phyloP scores from a whole-genome alignment of 75 land plant species.

The Pinus albicaulis region DNA sequence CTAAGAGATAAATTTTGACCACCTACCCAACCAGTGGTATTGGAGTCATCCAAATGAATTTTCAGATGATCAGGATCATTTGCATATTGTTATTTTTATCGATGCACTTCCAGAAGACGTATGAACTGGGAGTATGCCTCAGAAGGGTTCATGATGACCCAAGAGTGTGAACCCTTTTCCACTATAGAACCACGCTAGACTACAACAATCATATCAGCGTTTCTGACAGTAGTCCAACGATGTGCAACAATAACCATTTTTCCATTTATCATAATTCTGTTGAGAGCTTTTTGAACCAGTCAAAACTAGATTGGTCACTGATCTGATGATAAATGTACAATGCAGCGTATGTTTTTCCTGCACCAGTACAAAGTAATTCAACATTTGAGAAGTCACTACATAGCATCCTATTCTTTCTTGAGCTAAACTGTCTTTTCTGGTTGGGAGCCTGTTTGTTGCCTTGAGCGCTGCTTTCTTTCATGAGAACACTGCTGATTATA shows the following conservation, averaged over 20 bases:
- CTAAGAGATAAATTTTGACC: constrained; percentile 11
- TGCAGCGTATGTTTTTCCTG: too few relatives aligned
- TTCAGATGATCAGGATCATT: constrained; percentile 13
- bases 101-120: constrained; percentile 29
- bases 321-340: too few relatives aligned
- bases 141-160: constrained; percentile 44
- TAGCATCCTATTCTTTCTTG: constrained; percentile 1
- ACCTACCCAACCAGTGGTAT: constrained; percentile 6
- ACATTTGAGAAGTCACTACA: too few relatives aligned
- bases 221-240: constrained; percentile 74
- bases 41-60: constrained; percentile 15
- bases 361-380: too few relatives aligned
- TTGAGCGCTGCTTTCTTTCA: neutral
- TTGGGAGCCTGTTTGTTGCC: neutral
- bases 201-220: constrained; percentile 85
- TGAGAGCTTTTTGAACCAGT: constrained; percentile 84
- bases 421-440: constrained; percentile 3
- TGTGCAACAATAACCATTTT: constrained; percentile 94
- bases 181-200: constrained; percentile 77
- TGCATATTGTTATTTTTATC: constrained; percentile 7
- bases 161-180: constrained; percentile 68
- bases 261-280: constrained; percentile 72
- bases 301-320: too few relatives aligned
- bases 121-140: constrained; percentile 75
- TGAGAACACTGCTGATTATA: neutral